Evolutionary conservation across 2,329 filamentous ascomycete species (phyloP).

Genomic region (Nectriaceae sp.): DNA sequence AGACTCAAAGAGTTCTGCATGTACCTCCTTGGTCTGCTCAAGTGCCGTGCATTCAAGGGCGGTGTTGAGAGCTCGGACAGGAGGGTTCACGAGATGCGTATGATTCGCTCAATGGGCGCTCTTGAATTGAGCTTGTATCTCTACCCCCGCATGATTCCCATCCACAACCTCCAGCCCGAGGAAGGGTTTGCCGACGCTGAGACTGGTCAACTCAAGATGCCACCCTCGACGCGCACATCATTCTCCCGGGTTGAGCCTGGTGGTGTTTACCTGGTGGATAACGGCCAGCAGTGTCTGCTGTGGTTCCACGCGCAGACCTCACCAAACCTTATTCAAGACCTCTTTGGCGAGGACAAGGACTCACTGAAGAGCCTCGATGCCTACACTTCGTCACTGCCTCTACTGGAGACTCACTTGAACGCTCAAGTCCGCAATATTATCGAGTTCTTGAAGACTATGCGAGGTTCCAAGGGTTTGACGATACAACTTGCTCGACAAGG

Average conservation of each 20-base stretch:
- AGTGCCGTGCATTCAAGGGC: slow-evolving; percentile 90
- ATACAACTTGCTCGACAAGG: slow-evolving; percentile 91
- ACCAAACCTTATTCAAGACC: slow-evolving; percentile 84
- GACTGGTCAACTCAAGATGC: slow-evolving; percentile 84
- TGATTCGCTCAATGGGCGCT: slow-evolving; percentile 85
- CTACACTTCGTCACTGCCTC: slow-evolving; percentile 76
- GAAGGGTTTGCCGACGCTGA: slow-evolving; percentile 90
- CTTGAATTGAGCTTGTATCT: slow-evolving; percentile 88
- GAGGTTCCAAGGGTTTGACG: slow-evolving; percentile 84
- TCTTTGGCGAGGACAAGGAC: slow-evolving; percentile 76
- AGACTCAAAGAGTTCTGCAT: slow-evolving; percentile 95
- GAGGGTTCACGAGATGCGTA: slow-evolving; percentile 85
- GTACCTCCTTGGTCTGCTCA: slow-evolving; percentile 89
- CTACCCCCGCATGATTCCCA: slow-evolving; percentile 88
- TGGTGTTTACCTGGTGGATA: slow-evolving; percentile 92
- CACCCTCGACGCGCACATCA: slow-evolving; percentile 75
- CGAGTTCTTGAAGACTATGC: slow-evolving; percentile 77
- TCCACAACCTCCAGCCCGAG: slow-evolving; percentile 84
- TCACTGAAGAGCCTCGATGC: slow-evolving; percentile 78
- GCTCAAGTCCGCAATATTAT: slow-evolving; percentile 93
- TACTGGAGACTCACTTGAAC: slow-evolving; percentile 89
- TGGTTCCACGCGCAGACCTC: slow-evolving; percentile 94
- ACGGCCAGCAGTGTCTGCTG: slow-evolving; percentile 86
- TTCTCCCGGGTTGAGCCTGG: slow-evolving; percentile 90
- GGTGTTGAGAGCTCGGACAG: slow-evolving; percentile 90